These are phyloP conservation scores for Ambrosia artemisiifolia DNA, from an alignment of 129 eudicot genomes.

Conservation along the genomic window DNA sequence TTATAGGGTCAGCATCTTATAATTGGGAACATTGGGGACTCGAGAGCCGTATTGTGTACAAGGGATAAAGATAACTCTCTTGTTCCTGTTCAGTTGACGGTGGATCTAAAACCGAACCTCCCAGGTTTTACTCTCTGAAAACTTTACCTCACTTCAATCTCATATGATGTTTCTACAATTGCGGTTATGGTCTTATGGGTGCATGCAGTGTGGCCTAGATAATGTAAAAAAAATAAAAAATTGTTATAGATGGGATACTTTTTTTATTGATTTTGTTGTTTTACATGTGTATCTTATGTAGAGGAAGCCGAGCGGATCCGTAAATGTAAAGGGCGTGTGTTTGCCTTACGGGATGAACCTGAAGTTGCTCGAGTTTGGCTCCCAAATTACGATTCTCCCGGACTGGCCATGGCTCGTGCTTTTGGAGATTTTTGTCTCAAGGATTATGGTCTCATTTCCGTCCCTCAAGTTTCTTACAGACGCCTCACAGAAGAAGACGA, in stretches of 20 bases:
- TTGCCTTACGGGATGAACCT: conserved; percentile 81
- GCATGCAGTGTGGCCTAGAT: conserved; percentile 3
- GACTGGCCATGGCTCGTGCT: conserved; percentile 97
- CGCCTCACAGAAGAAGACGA: conserved; percentile 69
- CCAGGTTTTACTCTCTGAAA: conserved; percentile 44
- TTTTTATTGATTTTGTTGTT: neutral
- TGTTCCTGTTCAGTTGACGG: conserved; percentile 68
- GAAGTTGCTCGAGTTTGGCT: conserved; percentile 87
- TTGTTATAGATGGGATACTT: neutral
- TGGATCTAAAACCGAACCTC: conserved; percentile 77
- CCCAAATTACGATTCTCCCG: conserved; percentile 76
- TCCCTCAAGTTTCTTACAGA: conserved; percentile 64
- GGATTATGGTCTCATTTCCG: conserved; percentile 78
- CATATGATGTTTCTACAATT: neutral
- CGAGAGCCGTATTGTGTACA: conserved; percentile 73
- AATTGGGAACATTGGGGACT: conserved; percentile 78
- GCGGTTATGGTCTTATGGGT: no score
- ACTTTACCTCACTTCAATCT: neutral
- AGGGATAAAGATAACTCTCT: conserved; percentile 49
- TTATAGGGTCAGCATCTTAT: conserved; percentile 73
- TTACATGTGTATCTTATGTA: conserved; percentile 21
- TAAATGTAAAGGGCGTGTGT: conserved; percentile 75
- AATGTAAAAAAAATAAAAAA: conserved; percentile 20
- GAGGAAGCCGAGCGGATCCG: conserved; percentile 83
- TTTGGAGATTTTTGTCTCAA: conserved; percentile 92